Evolutionary conservation across 2,329 filamentous ascomycete species (phyloP).

Genomic region (Trichoderma afroharzianum): DNA sequence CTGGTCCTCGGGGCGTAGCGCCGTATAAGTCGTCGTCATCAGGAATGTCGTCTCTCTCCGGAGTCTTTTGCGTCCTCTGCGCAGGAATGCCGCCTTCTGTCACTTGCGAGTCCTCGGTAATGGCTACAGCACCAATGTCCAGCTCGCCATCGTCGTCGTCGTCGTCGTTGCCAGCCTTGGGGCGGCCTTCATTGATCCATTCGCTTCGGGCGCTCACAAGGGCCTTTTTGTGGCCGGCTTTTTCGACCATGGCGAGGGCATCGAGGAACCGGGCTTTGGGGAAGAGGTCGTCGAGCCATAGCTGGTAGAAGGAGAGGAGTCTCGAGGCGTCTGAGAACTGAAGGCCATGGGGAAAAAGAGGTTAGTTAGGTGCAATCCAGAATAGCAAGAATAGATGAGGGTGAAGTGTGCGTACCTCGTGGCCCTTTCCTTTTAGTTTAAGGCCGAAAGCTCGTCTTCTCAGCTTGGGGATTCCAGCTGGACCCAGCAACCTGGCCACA

Average conservation of each 20-base stretch:
- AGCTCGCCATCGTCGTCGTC: constrained; percentile 33
- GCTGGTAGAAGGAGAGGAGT: constrained; percentile 84
- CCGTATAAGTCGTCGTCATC: constrained; percentile 54
- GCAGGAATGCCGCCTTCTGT: background rate
- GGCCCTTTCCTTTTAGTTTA: constrained; percentile 86
- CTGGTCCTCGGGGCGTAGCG: constrained; percentile 44
- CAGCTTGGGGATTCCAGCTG: constrained; percentile 78
- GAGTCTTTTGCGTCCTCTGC: constrained; percentile 28
- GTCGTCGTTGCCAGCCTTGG: constrained; percentile 38
- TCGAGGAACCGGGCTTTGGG: constrained; percentile 93
- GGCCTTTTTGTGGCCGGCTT: constrained; percentile 79
- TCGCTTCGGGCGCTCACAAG: constrained; percentile 71
- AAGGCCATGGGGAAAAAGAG: background rate
- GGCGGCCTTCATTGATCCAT: constrained; percentile 78
- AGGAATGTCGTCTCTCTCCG: constrained; percentile 25
- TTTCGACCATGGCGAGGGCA: constrained; percentile 85
- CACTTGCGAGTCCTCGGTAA: background rate
- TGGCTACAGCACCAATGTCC: background rate
- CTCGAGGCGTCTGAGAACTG: constrained; percentile 80
- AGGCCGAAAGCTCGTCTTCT: constrained; percentile 67
- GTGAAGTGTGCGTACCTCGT: constrained; percentile 59
- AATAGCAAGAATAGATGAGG: too few species aligned
- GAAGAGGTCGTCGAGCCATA: constrained; percentile 96
- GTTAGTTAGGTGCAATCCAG: background rate
- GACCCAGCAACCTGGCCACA: constrained; percentile 66